Evolutionary conservation across 164 flowering plant genomes (phyloP).

Genomic region (Sedum album): DNA sequence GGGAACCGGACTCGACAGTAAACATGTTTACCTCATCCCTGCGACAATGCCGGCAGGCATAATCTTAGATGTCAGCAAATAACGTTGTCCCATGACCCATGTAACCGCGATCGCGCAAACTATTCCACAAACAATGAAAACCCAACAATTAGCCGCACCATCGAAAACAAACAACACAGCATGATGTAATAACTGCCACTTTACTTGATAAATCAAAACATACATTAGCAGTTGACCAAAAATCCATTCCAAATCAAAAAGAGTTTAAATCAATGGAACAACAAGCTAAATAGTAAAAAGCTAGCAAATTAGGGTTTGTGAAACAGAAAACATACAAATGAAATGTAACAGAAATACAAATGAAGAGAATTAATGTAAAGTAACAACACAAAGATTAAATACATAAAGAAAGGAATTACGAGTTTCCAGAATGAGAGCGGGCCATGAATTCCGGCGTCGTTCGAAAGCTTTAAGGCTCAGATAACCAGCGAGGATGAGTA

Average conservation of each 20-base stretch:
- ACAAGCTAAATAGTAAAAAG: no score
- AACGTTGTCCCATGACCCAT: no score
- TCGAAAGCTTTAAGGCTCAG: conserved; percentile 72
- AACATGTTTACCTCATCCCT: conserved; percentile 78
- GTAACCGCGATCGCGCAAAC: conserved; percentile 68
- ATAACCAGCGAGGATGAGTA: conserved; percentile 69
- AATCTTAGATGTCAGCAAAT: conserved; percentile 67
- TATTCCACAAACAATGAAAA: conserved; percentile 26
- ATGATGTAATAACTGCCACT: neutral
- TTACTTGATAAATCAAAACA: neutral
- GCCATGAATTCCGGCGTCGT: conserved; percentile 55
- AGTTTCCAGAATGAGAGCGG: conserved; percentile 57
- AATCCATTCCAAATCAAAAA: no score
- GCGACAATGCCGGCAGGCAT: no score
- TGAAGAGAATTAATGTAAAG: no score
- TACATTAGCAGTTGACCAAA: no score
- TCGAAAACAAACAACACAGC: no score
- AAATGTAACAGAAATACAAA: neutral
- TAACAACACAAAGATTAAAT: no score
- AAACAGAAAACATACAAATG: no score
- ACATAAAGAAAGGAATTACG: conserved; percentile 26
- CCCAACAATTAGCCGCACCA: neutral
- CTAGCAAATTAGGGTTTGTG: no score
- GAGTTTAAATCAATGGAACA: no score
- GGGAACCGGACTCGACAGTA: no score